Evolutionary conservation across 306 rosid genomes (phyloP), one percentile per base, ranked within the genome.

Genomic region (Cucumis melo): DNA sequence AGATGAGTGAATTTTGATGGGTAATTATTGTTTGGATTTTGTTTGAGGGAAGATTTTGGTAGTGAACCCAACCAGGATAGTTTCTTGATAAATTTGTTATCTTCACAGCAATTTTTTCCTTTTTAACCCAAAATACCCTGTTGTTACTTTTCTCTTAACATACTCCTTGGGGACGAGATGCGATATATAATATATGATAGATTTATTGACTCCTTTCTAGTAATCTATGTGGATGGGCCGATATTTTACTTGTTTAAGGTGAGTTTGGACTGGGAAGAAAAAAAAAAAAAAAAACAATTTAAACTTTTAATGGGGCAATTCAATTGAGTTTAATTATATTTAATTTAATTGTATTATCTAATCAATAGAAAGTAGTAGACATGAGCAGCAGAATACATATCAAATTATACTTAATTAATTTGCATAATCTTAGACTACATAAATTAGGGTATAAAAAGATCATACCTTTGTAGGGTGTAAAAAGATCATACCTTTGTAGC

Each of bases 1-100:
- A 73, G 29, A 73, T 53, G 48, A 51, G 77, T 53, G 77, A 73
- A 73, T 73, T 73, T 73, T 73, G 77, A 51, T 51, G 77, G 62
- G 77, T 50, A 73, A 46, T 48, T 21, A 42, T 48, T 27, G 58
- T 53, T 53, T 73, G n/a, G 48, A 51, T 73, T 15, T 29, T 73
- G 27, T 5, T 29, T 15, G 15, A 24, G 51, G 60, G 32, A 51
- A 19, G 77, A 51, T 51, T 73, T 73, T 73, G 77, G 27, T 53
- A 51, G 77, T 32, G 29, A 73, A 51, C 60, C 2, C 46, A 73
- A 51, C 48, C 62, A 73, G 48, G 11, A 19, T 32, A 51, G 77
- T 73, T 53, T 73, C 61, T 15, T 73, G 77, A 27, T 51, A 73
- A 73, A 16, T 50, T 73, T 73, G 61, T 51, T 51, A 51, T 50